These are phyloP conservation scores for Candida tibetensis DNA, from an alignment of 805 yeast species.

Conservation along the genomic window DNA sequence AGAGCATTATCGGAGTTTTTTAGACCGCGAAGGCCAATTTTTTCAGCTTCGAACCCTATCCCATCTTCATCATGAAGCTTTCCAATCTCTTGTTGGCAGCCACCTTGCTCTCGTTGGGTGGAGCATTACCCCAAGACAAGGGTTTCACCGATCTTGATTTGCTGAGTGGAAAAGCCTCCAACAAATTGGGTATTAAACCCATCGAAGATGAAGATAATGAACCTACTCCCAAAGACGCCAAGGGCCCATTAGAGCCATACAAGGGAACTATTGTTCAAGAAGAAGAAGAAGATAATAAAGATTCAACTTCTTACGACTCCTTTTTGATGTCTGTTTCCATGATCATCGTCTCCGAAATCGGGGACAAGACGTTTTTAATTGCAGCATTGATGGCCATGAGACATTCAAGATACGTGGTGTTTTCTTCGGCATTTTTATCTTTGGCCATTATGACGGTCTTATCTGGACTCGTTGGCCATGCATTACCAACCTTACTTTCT, in stretches of 20 bases:
- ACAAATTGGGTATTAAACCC: conserved; percentile 16
- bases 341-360: conserved; percentile 95
- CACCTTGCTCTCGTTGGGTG: neutral
- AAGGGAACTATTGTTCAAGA: neutral
- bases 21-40: too few relatives aligned
- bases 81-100: neutral
- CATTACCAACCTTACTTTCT: conserved; percentile 80
- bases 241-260: conserved; percentile 19
- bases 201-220: conserved; percentile 26
- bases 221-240: conserved; percentile 24
- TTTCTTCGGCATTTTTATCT: conserved; percentile 81
- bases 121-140: neutral
- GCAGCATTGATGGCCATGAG: conserved; percentile 99
- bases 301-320: conserved; percentile 37
- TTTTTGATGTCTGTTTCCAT: conserved; percentile 80
- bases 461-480: conserved; percentile 88
- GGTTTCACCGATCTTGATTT: neutral
- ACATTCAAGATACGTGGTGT: conserved; percentile 78
- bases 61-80: neutral
- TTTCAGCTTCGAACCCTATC: too few relatives aligned
- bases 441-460: conserved; percentile 87
- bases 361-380: conserved; percentile 94
- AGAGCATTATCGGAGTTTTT: too few relatives aligned
- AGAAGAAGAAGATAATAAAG: conserved; percentile 12
- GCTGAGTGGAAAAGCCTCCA: neutral